phyloP scores from a whole-genome alignment of 768 basidiomycete species.

The Lentinula guzmanii region DNA sequence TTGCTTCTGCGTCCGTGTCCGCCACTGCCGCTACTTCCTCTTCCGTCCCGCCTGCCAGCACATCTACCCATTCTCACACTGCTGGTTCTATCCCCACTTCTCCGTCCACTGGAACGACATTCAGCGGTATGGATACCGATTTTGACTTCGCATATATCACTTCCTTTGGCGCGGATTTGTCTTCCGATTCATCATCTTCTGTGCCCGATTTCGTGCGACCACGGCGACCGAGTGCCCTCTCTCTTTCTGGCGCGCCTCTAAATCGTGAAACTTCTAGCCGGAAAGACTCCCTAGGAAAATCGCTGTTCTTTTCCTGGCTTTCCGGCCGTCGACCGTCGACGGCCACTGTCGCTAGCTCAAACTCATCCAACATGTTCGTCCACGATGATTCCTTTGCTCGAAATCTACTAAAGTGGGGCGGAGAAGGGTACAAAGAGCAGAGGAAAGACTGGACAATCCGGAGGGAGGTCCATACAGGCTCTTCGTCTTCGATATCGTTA shows the following conservation, averaged over 20 bases:
- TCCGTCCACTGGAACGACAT: not conserved
- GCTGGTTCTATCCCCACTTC: not conserved
- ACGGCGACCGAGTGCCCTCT: not conserved
- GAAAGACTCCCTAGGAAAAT: not conserved
- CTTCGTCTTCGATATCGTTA: not conserved
- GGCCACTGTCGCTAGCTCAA: constrained; percentile 20
- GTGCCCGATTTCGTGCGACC: constrained; percentile 18
- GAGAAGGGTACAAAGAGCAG: constrained; percentile 36
- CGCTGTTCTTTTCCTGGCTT: not conserved
- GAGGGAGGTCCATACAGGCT: constrained; percentile 42
- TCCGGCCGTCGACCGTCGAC: constrained; percentile 35
- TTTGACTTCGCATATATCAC: constrained; percentile 6
- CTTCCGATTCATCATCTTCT: constrained; percentile 1
- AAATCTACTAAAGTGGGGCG: constrained; percentile 34
- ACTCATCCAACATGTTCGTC: not conserved
- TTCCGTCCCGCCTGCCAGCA: not conserved
- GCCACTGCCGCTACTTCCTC: not conserved
- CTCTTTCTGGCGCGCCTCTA: not conserved
- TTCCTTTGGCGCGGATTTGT: not conserved
- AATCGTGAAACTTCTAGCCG: constrained; percentile 1
- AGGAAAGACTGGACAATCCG: constrained; percentile 55
- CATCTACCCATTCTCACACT: not conserved
- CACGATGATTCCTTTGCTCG: constrained; percentile 37
- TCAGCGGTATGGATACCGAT: not conserved
- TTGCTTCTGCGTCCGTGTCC: not conserved